These are phyloP conservation scores for Alternaria novae-zelandiae DNA, from an alignment of 2,329 filamentous ascomycete species.

Conservation along the genomic window DNA sequence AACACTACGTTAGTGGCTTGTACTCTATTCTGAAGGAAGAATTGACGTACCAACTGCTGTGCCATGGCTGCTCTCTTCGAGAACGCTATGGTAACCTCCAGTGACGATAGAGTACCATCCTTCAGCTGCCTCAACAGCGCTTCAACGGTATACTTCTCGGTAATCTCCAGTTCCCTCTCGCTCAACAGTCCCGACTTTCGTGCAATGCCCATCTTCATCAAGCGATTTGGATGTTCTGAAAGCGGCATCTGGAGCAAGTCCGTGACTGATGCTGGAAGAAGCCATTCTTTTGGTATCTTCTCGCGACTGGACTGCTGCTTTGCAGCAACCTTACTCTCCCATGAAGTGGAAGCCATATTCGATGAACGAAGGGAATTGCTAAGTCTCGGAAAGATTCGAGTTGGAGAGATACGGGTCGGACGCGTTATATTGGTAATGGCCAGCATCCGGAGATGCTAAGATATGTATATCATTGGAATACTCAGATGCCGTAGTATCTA, in stretches of 20 bases:
- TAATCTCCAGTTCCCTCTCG: constrained; percentile 55
- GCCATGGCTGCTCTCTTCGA: constrained; percentile 59
- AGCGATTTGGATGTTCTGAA: background rate
- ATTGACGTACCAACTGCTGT: constrained; percentile 61
- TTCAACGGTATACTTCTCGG: constrained; percentile 42
- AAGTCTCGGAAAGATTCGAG: background rate
- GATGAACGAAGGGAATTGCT: background rate
- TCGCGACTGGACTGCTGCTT: constrained; percentile 2
- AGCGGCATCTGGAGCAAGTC: constrained; percentile 1
- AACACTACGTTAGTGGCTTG: background rate
- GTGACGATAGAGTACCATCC: constrained; percentile 52
- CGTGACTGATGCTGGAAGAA: constrained; percentile 27
- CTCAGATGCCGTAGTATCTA: background rate
- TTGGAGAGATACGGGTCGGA: background rate
- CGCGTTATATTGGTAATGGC: background rate
- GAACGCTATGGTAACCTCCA: constrained; percentile 57
- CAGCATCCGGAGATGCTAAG: background rate
- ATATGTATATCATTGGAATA: background rate
- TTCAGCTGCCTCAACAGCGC: constrained; percentile 46
- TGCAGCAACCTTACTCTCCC: background rate
- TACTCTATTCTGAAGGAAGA: no score
- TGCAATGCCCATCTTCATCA: constrained; percentile 54
- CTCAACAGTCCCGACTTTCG: constrained; percentile 63
- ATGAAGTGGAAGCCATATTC: background rate
- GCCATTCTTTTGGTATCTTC: constrained; percentile 51